Evolutionary conservation across 208 protist species (phyloP), one percentile per base, ranked within the genome.

Genomic region (Leishmania mexicana): DNA sequence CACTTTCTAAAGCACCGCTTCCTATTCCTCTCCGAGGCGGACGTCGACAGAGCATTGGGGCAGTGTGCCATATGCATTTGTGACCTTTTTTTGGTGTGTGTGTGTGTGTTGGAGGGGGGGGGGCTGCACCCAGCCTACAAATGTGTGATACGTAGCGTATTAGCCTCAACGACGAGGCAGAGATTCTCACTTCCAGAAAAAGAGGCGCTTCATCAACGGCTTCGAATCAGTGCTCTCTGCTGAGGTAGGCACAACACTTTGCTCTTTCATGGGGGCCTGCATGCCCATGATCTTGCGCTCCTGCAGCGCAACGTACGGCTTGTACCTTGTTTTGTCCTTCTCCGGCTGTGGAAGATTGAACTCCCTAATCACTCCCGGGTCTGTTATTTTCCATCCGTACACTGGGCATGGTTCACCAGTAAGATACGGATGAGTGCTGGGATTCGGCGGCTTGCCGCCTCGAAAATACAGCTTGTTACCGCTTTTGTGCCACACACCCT

Each of bases 401-500:
- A 97, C 86, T n/a, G 92, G 91, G 73, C 93, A 96, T n/a, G 95
- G 95, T 75, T 97, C 95, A 67, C 95, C 95, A 40, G 95, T 97
- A 68, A 97, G 80, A 85, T 96, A 97, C 1, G 95, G 95, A 76
- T 97, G 95, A 60, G 89, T 91, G 71, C 92, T 96, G 31, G 95
- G 95, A 64, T 97, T 97, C 62, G 95, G 95, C 15, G 95, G 95
- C 76, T 97, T 97, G 31, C 95, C 95, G 40, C 95, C 95, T 45
- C 93, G 85, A 85, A 96, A 97, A 83, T 97, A 97, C 7, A 97
- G 80, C 79, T 96, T 96, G 13, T 88, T 91, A 21, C 95, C 95
- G 78, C 93, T 96, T 79, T 97, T 97, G 85, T 97, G 95, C 92
- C 93, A 96, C 60, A 96, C 92, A 74, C 95, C 95, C 81, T 97